Conservation (phyloP, 495 filamentous ascomycete species). For the Xylaria scruposa region DNA sequence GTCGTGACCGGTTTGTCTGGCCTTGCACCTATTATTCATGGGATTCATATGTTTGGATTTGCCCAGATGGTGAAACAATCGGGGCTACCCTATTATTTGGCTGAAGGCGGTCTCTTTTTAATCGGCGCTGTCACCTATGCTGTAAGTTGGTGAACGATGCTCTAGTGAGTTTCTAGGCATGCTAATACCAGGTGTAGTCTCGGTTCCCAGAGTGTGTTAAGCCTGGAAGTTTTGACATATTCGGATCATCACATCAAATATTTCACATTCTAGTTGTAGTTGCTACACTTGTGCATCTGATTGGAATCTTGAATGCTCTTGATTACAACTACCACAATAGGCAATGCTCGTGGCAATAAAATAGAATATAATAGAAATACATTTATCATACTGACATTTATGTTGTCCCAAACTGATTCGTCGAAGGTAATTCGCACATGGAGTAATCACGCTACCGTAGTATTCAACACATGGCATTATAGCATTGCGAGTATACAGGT, state of each 20-base stretch:
- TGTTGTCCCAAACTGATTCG: not conserved
- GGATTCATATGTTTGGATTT: slow-evolving; percentile 48
- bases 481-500: no score
- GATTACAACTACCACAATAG: slow-evolving; percentile 51
- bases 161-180: not conserved
- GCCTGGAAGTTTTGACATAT: slow-evolving; percentile 63
- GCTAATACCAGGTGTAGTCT: slow-evolving; percentile 34
- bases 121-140: slow-evolving; percentile 50
- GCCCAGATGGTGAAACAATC: slow-evolving; percentile 47
- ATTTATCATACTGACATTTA: not conserved
- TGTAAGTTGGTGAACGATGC: slow-evolving; percentile 41
- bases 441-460: not conserved
- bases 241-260: slow-evolving; percentile 68
- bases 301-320: slow-evolving; percentile 63
- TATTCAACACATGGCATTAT: no score
- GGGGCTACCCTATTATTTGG: slow-evolving; percentile 55
- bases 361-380: not conserved
- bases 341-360: slow-evolving; percentile 28
- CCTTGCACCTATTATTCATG: slow-evolving; percentile 56
- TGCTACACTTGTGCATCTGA: slow-evolving; percentile 63
- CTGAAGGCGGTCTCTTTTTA: slow-evolving; percentile 45
- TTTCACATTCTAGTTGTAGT: slow-evolving; percentile 70
- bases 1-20: slow-evolving; percentile 56
- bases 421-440: not conserved
- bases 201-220: slow-evolving; percentile 47